Base-by-base conservation (phyloP, 805 yeast genomes). In the Kuraishia molischiana region DNA sequence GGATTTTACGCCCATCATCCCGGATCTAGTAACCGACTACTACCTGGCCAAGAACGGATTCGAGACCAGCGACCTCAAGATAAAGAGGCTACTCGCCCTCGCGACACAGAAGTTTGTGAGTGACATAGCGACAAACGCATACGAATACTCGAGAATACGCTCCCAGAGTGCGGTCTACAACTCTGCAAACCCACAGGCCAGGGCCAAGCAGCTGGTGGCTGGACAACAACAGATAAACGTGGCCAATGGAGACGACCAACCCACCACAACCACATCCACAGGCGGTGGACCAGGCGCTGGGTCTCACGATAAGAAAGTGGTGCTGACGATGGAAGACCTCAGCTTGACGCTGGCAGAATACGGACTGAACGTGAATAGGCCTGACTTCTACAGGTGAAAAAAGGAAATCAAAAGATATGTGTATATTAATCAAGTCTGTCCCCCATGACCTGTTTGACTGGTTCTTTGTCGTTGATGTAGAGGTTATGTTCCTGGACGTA, bases 91-190 rank as follows among this genome's bases (percentile, higher is more conserved):
- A 28, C 65, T 92, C 35, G 97, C 97, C 0, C 65, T 92, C 40
- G 97, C 98, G 1, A 92, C 98, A 0, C 98, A 94, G 52, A 92
- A 92, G 54, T 92, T 92, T 56, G 73, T 92, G 20, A 77, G 89
- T 43, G 98, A 92, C 55, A 79, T 92, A 22, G 96, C 98, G 1
- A 85, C 87, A 13, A 97, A 92, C 53, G 97, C 98, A 0, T 92
- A 86, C 54, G 98, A 92, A 55, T 89, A 86, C 54, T 84, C 95
- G 6, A 67, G 97, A 43, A 92, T 92, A 46, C 72, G 97, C 44
- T 85, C 92, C n/a, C 67, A 85, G 4, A 77, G 86, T 10, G 77
- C 95, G 0, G 94, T 89, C n/a, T 79, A 84, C 50, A 79, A 81
- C 49, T 77, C 95, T 4, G 69, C 84, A 32, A 85, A 85, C 52